These are phyloP conservation scores for Mycena floridula DNA, from an alignment of 768 basidiomycete species.

Conservation along the genomic window DNA sequence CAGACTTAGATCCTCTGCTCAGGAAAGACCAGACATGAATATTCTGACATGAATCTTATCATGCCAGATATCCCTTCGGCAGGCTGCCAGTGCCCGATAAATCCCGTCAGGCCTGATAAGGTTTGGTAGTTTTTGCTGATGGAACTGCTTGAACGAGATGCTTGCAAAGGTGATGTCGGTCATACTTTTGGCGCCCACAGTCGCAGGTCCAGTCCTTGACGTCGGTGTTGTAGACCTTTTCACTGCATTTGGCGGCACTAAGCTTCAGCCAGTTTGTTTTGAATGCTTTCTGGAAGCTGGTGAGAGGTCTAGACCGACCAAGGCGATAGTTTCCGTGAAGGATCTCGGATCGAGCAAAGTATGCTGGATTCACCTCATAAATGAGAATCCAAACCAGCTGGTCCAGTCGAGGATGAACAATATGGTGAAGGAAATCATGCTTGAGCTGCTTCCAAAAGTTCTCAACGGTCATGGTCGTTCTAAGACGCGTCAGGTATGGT, in stretches of 20 bases:
- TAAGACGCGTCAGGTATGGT: conserved; percentile 13
- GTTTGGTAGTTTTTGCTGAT: too few relatives aligned
- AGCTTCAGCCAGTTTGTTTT: conserved; percentile 17
- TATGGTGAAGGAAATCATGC: conserved; percentile 19
- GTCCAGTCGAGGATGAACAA: conserved; percentile 20
- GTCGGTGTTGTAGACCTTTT: conserved; percentile 13
- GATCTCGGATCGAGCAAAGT: conserved; percentile 8
- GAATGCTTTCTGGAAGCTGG: conserved; percentile 18
- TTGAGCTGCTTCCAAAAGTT: conserved; percentile 26
- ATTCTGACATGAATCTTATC: too few relatives aligned
- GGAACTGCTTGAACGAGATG: conserved; percentile 25
- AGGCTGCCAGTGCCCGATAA: too few relatives aligned
- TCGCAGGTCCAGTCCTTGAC: conserved; percentile 20
- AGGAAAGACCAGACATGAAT: too few relatives aligned
- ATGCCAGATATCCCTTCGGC: too few relatives aligned
- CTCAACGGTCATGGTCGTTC: conserved; percentile 26
- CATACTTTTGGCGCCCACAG: conserved; percentile 22
- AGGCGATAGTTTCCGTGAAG: conserved; percentile 10
- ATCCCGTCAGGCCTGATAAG: too few relatives aligned
- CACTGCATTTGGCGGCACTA: conserved; percentile 1
- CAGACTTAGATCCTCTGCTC: too few relatives aligned
- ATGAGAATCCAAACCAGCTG: conserved; percentile 25
- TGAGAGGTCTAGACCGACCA: conserved; percentile 15
- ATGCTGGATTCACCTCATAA: conserved; percentile 18
- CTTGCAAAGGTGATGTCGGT: conserved; percentile 23